These are phyloP conservation scores for Cyclanthera cordifolia DNA, from an alignment of 306 rosid genomes.

Conservation along the genomic window DNA sequence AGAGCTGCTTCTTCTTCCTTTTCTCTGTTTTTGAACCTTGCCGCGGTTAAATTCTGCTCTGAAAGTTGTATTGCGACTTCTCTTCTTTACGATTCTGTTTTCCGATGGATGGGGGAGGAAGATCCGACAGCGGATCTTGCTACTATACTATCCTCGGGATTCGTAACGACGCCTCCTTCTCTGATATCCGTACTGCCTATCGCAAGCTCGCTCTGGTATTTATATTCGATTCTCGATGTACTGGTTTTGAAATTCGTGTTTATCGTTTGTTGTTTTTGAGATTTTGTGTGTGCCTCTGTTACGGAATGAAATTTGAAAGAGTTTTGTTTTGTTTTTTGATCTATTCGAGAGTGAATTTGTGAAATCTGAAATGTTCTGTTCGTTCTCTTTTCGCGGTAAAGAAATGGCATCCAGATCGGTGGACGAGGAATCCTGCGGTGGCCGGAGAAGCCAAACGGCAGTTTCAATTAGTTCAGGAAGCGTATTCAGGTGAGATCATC, in stretches of 20 bases:
- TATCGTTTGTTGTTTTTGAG: not conserved
- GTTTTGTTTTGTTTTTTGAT: not conserved
- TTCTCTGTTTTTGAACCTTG: not conserved
- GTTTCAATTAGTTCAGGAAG: constrained; percentile 92
- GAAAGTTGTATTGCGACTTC: not conserved
- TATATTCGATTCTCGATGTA: not conserved
- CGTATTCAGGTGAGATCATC: constrained; percentile 51
- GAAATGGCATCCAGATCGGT: constrained; percentile 95
- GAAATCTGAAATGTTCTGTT: not conserved
- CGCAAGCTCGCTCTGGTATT: constrained; percentile 81
- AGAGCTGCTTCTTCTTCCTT: not conserved
- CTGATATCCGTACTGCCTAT: constrained; percentile 79
- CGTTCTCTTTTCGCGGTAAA: constrained; percentile 9
- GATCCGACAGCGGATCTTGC: constrained; percentile 61
- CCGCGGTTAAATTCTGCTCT: not conserved
- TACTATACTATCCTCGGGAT: constrained; percentile 79
- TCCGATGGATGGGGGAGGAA: constrained; percentile 71
- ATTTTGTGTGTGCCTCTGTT: not conserved
- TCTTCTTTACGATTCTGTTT: not conserved
- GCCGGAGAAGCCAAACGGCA: constrained; percentile 73
- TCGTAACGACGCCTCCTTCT: constrained; percentile 69
- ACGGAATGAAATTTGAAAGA: not conserved
- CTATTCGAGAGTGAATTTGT: not conserved
- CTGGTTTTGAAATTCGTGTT: not conserved
- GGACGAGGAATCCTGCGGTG: constrained; percentile 38